Evolutionary conservation across 2,329 filamentous ascomycete genomes (phyloP), one percentile per base, ranked within the genome.

Genomic region (Aspergillus pseudoglaucus): DNA sequence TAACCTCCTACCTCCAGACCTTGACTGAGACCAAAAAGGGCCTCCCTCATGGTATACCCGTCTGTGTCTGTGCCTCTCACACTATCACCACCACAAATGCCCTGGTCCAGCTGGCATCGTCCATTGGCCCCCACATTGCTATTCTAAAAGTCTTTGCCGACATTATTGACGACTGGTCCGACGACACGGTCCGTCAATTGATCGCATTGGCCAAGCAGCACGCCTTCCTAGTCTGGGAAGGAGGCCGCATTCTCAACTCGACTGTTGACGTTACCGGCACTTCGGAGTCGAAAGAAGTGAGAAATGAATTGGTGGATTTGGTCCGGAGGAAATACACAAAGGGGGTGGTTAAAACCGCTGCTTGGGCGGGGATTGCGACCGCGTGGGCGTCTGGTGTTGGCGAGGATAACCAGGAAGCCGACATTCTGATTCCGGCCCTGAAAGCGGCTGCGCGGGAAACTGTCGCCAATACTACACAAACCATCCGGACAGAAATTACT

Each of bases 101-200:
- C 54, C 72, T 83, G 15, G 62, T 83, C 15, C 68, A 71, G 39
- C 66, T 83, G 8, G 79, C 79, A 25, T 75, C 80, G 52, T 74
- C 81, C 32, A 71, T 82, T 14, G 80, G 81, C 50, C 79, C 82
- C 54, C 74, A 77, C 51, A 82, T 83, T 48, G 80, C 78, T 54
- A 64, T 83, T 23, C 69, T 83, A 47, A 80, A 82, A 63, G 78
- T 81, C 4, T 79, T 82, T 58, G 79, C 78, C 47, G 80, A 83
- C 63, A 80, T 80, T 45, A 76, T 83, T 55, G 73, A 76, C 52
- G 80, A 83, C 63, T 83, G 80, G 72, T 75, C 73, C 12, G 75
- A 78, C 50, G 71, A 77, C 48, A 81, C 79, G 1, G 75, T 76
- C 27, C 61, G 63, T 18, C 60, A 65, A 45, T 58, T 72, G 46